Conservation (phyloP, 2,329 filamentous ascomycete genomes). For the Hymenoscyphus repandus region DNA sequence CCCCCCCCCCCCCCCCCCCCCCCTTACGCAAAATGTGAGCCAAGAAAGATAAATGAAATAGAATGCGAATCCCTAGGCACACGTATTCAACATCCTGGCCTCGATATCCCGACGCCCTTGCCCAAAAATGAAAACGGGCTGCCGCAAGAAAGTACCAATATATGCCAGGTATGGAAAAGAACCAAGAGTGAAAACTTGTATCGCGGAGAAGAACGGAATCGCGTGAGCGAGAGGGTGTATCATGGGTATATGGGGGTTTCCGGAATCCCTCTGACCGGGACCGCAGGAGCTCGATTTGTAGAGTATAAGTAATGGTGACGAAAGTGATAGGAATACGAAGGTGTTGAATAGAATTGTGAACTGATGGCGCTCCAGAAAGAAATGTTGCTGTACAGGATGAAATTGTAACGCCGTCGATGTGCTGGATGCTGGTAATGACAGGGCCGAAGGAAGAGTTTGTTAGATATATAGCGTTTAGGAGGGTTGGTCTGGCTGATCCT, state of each 20-base stretch:
- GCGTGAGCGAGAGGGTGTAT: conserved; percentile 29
- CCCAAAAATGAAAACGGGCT: background rate
- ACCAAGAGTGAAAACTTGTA: conserved; percentile 1
- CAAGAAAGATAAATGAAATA: background rate
- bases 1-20: no score
- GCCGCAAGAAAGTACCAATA: background rate
- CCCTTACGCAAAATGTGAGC: background rate
- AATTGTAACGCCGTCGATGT: conserved; percentile 15
- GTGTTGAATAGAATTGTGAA: conserved; percentile 12
- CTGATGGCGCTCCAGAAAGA: background rate
- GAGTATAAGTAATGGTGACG: conserved; percentile 14
- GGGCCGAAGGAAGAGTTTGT: conserved; percentile 9
- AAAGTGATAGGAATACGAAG: conserved; percentile 7
- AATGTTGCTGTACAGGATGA: conserved; percentile 16
- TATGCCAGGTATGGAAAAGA: conserved; percentile 8
- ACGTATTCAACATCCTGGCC: no score
- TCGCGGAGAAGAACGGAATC: conserved; percentile 9
- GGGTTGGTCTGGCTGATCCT: background rate
- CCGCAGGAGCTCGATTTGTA: conserved; percentile 16
- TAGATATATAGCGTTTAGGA: conserved; percentile 14
- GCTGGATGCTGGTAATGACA: conserved; percentile 17
- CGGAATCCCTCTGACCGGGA: conserved; percentile 14
- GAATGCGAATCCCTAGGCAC: background rate
- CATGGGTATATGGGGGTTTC: conserved; percentile 25
- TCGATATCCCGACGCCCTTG: no score